Percentiles rank a stretch among this genome's conserved stretches.
Conservation (phyloP, 805 yeast genomes). For the Grigorovia jiainica region DNA sequence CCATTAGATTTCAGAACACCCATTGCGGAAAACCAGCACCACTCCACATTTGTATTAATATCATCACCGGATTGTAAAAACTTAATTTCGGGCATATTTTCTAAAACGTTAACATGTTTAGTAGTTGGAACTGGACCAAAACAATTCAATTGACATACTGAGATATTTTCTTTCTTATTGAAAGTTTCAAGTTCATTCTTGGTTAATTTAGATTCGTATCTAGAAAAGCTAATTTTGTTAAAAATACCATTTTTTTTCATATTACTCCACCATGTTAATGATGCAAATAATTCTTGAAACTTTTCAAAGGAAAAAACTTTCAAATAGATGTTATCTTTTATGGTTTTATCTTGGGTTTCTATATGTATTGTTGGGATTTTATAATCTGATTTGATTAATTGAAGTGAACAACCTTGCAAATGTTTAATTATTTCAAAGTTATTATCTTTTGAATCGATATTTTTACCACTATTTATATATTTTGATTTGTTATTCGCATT, state of each 20-base stretch:
- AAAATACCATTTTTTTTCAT: conserved; percentile 43
- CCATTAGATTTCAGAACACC: conserved; percentile 63
- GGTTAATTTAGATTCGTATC: not conserved
- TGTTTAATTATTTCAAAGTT: conserved; percentile 15
- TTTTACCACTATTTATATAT: too few species aligned
- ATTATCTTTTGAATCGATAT: not conserved
- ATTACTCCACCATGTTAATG: conserved; percentile 48
- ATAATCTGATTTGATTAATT: conserved; percentile 8
- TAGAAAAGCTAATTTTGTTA: conserved; percentile 33
- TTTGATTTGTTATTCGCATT: too few species aligned
- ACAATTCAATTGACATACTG: conserved; percentile 57
- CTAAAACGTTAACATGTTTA: conserved; percentile 8
- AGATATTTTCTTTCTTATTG: conserved; percentile 22
- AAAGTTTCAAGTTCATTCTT: not conserved
- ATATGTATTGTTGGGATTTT: conserved; percentile 13
- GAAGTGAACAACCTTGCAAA: conserved; percentile 18
- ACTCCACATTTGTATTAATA: conserved; percentile 20
- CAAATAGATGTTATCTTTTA: conserved; percentile 8
- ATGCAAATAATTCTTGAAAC: conserved; percentile 37
- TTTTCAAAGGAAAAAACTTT: conserved; percentile 12
- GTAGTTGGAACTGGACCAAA: conserved; percentile 44
- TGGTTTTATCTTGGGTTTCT: conserved; percentile 3
- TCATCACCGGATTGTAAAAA: not conserved
- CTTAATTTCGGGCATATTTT: not conserved
- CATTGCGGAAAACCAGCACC: conserved; percentile 67